A percentile compares a stretch with the other conserved stretches of the same genome.
Conservation (phyloP, 179 eudicot genomes). For the Vitellaria paradoxa region DNA sequence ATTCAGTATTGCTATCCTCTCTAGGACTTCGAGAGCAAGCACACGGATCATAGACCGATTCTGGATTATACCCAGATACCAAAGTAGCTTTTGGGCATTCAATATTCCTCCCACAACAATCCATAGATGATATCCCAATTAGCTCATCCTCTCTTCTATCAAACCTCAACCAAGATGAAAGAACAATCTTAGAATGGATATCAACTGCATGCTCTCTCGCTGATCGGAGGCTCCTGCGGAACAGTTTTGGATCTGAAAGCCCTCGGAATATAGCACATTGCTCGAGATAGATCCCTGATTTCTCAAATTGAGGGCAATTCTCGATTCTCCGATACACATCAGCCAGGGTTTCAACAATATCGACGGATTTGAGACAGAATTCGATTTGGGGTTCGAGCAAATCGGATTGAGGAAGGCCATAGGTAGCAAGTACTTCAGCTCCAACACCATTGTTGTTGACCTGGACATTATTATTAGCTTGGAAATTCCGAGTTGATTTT, state of each 20-base stretch:
- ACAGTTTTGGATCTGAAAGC: conserved; percentile 45
- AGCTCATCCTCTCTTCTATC: conserved; percentile 83
- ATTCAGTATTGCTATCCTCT: conserved; percentile 19
- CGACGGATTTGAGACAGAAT: conserved; percentile 49
- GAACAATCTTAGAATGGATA: conserved; percentile 66
- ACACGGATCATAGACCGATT: conserved; percentile 48
- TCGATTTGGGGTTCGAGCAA: conserved; percentile 57
- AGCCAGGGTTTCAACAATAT: conserved; percentile 59
- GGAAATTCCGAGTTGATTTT: conserved; percentile 40
- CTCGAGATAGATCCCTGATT: conserved; percentile 35
- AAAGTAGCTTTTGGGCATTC: conserved; percentile 61
- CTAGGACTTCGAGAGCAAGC: conserved; percentile 15
- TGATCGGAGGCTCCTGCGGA: conserved; percentile 43
- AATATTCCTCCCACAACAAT: conserved; percentile 55
- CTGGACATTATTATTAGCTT: conserved; percentile 32
- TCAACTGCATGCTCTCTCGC: conserved; percentile 67
- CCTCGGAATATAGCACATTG: conserved; percentile 52
- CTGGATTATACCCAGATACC: conserved; percentile 66
- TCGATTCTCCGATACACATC: conserved; percentile 41
- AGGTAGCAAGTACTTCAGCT: conserved; percentile 41
- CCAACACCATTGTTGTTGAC: conserved; percentile 12
- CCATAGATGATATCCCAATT: conserved; percentile 44
- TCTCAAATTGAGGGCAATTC: conserved; percentile 40
- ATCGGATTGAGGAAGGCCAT: conserved; percentile 50
- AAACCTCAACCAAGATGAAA: conserved; percentile 67